Percentiles rank a stretch among this genome's conserved stretches.
Conservation (phyloP, 495 filamentous ascomycete genomes). For the Penicillium parvum region DNA sequence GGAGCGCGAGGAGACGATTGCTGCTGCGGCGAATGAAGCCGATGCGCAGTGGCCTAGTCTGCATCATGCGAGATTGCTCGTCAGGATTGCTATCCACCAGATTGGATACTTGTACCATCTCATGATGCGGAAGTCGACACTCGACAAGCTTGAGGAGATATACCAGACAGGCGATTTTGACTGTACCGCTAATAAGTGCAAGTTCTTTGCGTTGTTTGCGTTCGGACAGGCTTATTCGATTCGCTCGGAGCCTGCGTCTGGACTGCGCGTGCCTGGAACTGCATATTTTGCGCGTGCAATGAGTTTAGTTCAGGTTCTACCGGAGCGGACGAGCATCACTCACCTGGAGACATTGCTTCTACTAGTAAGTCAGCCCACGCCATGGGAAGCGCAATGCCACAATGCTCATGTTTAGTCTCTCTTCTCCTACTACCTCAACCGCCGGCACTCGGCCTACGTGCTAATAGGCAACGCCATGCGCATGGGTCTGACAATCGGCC, state of each 20-base stretch:
- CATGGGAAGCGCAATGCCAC: too few species aligned
- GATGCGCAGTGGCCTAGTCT: constrained; percentile 37
- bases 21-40: constrained; percentile 28
- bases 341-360: constrained; percentile 40
- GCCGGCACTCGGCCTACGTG: constrained; percentile 40
- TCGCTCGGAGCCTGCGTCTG: constrained; percentile 31
- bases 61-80: constrained; percentile 37
- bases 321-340: constrained; percentile 39
- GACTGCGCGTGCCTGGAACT: constrained; percentile 38
- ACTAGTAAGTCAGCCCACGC: constrained; percentile 23
- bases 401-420: constrained; percentile 38
- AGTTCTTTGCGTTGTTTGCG: constrained; percentile 43
- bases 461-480: constrained; percentile 43
- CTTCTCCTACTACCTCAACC: constrained; percentile 44
- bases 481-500: constrained; percentile 37
- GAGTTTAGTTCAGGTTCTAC: constrained; percentile 38
- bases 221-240: constrained; percentile 44
- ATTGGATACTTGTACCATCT: constrained; percentile 40
- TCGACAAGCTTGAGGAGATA: constrained; percentile 42
- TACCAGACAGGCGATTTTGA: constrained; percentile 36
- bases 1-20: constrained; percentile 34
- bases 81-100: constrained; percentile 40
- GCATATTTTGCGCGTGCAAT: constrained; percentile 42
- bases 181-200: constrained; percentile 34
- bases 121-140: constrained; percentile 37